Conservation (phyloP, 495 filamentous ascomycete species). For the Penicillium waksmanii region DNA sequence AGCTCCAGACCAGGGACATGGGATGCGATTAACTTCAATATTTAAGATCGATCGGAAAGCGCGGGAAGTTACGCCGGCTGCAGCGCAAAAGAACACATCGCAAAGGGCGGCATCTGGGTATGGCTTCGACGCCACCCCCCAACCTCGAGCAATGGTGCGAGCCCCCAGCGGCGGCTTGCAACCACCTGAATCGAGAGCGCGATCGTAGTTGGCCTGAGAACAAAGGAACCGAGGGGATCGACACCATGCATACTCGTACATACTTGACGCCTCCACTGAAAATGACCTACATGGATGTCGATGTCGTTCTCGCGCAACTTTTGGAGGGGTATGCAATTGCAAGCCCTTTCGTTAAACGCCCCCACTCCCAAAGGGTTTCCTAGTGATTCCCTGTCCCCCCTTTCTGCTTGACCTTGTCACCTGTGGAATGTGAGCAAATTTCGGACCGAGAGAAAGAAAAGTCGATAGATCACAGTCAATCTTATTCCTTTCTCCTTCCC, state of each 20-base stretch:
- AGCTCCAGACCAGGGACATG: background rate
- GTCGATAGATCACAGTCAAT: slow-evolving; percentile 1
- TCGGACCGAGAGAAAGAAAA: background rate
- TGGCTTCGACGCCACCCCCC: background rate
- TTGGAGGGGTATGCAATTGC: background rate
- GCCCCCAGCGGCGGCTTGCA: slow-evolving; percentile 2
- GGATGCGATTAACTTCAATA: slow-evolving; percentile 24
- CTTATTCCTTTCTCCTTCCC: background rate
- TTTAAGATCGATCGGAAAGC: slow-evolving; percentile 29
- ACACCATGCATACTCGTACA: slow-evolving; percentile 1
- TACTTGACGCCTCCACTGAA: background rate
- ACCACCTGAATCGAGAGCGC: slow-evolving; percentile 11
- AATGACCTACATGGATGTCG: background rate
- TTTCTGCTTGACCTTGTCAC: slow-evolving; percentile 4
- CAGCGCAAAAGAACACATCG: slow-evolving; percentile 15
- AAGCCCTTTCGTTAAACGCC: background rate
- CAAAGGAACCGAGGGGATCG: slow-evolving; percentile 4
- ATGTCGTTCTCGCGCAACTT: background rate
- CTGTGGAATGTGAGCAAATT: slow-evolving; percentile 5
- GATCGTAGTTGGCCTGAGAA: slow-evolving; percentile 12
- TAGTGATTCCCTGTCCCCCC: background rate
- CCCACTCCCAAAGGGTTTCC: background rate
- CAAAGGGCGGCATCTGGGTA: slow-evolving; percentile 13
- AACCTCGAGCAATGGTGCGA: slow-evolving; percentile 3
- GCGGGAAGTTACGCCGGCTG: slow-evolving; percentile 25